These are phyloP conservation scores for Suillus subalutaceus DNA, from an alignment of 768 basidiomycete genomes.

Conservation along the genomic window DNA sequence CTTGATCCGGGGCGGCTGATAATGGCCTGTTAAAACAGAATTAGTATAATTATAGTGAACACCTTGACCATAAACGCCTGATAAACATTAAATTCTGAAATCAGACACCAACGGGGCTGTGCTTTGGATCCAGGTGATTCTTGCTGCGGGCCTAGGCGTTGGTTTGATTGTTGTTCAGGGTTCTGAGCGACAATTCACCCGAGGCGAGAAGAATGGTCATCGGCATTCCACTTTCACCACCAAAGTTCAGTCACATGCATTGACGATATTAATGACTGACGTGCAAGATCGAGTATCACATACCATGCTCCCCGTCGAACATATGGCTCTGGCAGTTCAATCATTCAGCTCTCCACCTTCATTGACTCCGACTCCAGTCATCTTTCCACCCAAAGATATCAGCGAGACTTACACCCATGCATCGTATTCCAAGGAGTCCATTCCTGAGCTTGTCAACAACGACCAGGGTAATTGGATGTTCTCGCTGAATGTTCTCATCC, in stretches of 20 bases:
- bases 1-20: not conserved
- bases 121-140: not conserved
- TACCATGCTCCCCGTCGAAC: not conserved
- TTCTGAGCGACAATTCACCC: not conserved
- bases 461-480: not conserved
- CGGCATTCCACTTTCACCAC: not conserved
- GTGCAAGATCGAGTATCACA: not conserved
- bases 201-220: not conserved
- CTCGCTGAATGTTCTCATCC: constrained; percentile 2
- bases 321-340: not conserved
- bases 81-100: not conserved
- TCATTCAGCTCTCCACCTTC: not conserved
- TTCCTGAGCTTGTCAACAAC: not conserved
- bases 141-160: not conserved
- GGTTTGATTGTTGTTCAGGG: not conserved
- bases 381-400: not conserved
- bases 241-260: not conserved
- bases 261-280: not conserved
- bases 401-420: not conserved
- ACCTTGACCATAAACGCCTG: not conserved
- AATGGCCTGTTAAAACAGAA: not conserved
- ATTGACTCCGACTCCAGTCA: not conserved
- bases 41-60: not conserved
- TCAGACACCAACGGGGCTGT: not conserved
- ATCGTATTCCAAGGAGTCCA: not conserved